A percentile compares a stretch with the other conserved stretches of the same genome.
These are phyloP conservation scores for Jatropha multifida DNA, from an alignment of 441 rosid species.

Conservation along the genomic window DNA sequence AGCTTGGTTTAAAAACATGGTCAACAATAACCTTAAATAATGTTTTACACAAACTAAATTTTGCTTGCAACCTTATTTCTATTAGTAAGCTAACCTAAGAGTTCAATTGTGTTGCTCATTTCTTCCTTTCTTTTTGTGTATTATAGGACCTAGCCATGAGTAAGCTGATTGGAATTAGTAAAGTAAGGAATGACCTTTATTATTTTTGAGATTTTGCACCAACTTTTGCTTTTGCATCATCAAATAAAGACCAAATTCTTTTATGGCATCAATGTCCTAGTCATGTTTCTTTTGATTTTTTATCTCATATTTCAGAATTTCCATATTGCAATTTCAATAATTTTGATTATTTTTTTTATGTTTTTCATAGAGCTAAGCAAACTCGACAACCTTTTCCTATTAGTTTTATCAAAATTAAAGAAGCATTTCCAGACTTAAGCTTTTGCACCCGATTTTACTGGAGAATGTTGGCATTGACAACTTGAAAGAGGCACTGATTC, in stretches of 20 bases:
- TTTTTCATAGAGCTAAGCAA: neutral
- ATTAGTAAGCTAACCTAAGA: neutral
- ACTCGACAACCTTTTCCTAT: neutral
- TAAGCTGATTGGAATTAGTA: neutral
- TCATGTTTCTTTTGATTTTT: too few relatives aligned
- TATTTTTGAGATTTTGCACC: neutral
- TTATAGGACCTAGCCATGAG: neutral
- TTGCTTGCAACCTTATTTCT: neutral
- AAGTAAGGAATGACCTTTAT: neutral
- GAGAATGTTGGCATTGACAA: too few relatives aligned
- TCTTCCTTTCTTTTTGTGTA: neutral
- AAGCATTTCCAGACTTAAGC: too few relatives aligned
- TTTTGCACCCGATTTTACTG: too few relatives aligned
- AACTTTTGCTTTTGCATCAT: neutral
- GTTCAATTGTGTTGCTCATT: neutral
- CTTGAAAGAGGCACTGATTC: too few relatives aligned
- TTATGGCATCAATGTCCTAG: neutral
- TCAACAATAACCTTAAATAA: neutral
- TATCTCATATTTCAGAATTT: neutral
- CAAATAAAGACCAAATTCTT: neutral
- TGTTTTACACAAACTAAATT: neutral
- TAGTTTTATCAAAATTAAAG: neutral
- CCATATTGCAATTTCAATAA: too few relatives aligned
- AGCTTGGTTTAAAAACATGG: too few relatives aligned
- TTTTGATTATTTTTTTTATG: neutral